phyloP scores from a whole-genome alignment of 2,329 filamentous ascomycete species.

The Penicillium sp. region DNA sequence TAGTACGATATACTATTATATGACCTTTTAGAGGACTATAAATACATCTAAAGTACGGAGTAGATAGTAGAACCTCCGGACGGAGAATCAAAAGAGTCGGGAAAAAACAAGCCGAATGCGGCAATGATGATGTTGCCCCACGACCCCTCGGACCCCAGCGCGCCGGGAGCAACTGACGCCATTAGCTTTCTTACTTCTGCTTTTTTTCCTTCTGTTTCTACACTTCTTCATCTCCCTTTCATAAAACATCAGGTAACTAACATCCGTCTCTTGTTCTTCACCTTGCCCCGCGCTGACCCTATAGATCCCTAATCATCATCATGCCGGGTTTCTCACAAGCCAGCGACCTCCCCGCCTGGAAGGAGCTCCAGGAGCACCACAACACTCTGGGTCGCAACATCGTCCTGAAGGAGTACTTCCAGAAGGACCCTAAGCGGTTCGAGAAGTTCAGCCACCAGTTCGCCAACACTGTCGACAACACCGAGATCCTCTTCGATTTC shows the following conservation, averaged over 20 bases:
- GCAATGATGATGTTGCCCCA: constrained; percentile 33
- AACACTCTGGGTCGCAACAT: constrained; percentile 83
- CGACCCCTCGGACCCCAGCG: constrained; percentile 34
- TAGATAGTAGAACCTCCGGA: too few species aligned
- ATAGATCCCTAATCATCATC: constrained; percentile 21
- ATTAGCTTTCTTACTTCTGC: constrained; percentile 15
- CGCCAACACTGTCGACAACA: constrained; percentile 72
- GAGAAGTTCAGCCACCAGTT: constrained; percentile 87
- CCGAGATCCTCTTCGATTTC: constrained; percentile 95
- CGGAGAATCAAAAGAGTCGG: neutral
- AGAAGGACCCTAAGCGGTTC: constrained; percentile 85
- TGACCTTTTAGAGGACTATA: too few species aligned
- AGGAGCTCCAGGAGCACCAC: constrained; percentile 87
- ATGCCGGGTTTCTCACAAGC: constrained; percentile 65
- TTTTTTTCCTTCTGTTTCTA: constrained; percentile 7
- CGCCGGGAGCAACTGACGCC: constrained; percentile 25
- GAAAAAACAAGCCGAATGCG: constrained; percentile 18
- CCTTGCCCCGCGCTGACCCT: constrained; percentile 32
- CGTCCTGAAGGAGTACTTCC: constrained; percentile 89
- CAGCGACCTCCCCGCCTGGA: constrained; percentile 83
- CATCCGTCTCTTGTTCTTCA: neutral
- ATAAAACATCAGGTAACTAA: neutral
- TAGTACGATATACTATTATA: too few species aligned
- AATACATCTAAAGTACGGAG: too few species aligned
- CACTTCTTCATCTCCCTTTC: constrained; percentile 9